Evolutionary conservation across 176 grass and related monocot species (phyloP).

Genomic region (Ananas comosus): DNA sequence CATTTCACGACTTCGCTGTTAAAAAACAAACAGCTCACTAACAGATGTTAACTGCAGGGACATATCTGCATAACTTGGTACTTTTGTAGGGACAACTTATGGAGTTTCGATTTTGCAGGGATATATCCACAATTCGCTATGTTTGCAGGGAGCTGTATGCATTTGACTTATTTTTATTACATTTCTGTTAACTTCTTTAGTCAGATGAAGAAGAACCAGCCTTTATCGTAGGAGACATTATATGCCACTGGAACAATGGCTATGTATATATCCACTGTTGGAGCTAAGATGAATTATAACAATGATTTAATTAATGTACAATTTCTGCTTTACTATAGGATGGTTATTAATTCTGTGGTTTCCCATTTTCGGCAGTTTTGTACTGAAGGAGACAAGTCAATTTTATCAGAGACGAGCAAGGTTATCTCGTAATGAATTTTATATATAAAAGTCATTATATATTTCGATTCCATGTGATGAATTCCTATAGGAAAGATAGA

Average conservation of each 20-base stretch:
- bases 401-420: constrained; percentile 69
- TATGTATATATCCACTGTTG: too few species aligned
- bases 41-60: too few species aligned
- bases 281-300: not conserved
- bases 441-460: not conserved
- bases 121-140: too few species aligned
- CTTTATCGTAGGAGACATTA: not conserved
- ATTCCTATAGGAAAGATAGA: not conserved
- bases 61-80: too few species aligned
- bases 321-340: not conserved
- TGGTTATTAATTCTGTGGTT: not conserved
- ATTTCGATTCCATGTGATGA: not conserved
- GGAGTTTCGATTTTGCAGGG: too few species aligned
- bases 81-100: too few species aligned
- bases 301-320: not conserved
- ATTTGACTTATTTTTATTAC: too few species aligned
- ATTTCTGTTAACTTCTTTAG: not conserved
- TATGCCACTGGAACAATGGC: not conserved
- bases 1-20: too few species aligned
- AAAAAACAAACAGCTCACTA: too few species aligned
- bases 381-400: constrained; percentile 61
- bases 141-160: too few species aligned
- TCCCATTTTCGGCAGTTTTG: constrained; percentile 46
- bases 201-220: not conserved
- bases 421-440: constrained; percentile 19